phyloP scores from a whole-genome alignment of 1,139 yeast species.

The Arxiozyma heterogenica region DNA sequence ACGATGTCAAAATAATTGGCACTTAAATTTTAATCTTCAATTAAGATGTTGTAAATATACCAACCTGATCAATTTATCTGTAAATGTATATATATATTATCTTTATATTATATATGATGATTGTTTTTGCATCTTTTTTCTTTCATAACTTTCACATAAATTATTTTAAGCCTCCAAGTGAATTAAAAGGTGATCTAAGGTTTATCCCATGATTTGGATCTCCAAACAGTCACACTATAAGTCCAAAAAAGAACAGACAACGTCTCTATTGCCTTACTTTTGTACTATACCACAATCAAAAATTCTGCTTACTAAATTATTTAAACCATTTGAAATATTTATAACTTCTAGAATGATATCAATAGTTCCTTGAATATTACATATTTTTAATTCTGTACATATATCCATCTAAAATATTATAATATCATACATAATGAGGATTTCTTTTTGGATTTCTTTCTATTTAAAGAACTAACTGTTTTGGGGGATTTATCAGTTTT shows the following conservation, averaged over 20 bases:
- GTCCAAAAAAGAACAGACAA: too few species aligned
- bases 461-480: background rate
- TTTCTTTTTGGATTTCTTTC: background rate
- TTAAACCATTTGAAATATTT: too few species aligned
- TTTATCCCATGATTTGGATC: background rate
- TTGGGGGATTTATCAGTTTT: background rate
- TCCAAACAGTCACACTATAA: background rate
- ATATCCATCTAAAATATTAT: background rate
- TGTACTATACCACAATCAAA: background rate
- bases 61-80: background rate
- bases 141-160: background rate
- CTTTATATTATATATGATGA: too few species aligned
- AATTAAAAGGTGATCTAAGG: background rate
- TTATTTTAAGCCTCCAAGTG: background rate
- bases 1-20: too few species aligned
- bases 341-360: background rate
- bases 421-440: background rate
- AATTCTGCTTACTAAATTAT: too few species aligned
- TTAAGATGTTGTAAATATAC: background rate
- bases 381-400: background rate
- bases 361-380: background rate
- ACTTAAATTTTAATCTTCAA: background rate
- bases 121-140: background rate
- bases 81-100: too few species aligned
- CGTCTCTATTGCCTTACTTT: background rate